Conservation (phyloP, 176 grass and related monocot species). For the Chloris gayana region DNA sequence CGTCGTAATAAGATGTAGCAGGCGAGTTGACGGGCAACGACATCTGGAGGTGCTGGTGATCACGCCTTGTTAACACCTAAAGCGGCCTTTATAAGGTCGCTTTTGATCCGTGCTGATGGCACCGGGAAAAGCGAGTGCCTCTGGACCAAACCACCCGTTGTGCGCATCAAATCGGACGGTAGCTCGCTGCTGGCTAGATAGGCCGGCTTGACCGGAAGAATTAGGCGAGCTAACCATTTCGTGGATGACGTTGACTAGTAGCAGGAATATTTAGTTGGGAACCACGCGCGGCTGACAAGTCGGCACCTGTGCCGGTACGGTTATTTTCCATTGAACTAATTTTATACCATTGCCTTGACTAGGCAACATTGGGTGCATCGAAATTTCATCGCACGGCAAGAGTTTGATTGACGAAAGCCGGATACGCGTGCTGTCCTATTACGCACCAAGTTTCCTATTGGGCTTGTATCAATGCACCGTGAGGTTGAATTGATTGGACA, state of each 20-base stretch:
- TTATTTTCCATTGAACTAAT: not conserved
- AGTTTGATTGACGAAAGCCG: not conserved
- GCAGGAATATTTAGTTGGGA: not conserved
- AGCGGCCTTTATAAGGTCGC: not conserved
- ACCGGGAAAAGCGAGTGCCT: not conserved
- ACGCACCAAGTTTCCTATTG: not conserved
- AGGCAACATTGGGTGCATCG: not conserved
- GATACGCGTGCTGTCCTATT: not conserved
- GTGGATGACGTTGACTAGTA: not conserved
- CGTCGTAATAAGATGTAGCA: not conserved
- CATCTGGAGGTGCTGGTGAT: not conserved
- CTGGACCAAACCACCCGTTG: conserved; percentile 5
- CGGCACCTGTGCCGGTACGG: not conserved
- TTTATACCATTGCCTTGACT: not conserved
- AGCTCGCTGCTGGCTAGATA: not conserved
- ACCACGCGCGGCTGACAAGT: not conserved
- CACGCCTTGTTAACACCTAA: not conserved
- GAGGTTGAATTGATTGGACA: not conserved
- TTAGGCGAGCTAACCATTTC: conserved; percentile 31
- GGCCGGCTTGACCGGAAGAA: not conserved
- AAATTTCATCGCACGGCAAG: not conserved
- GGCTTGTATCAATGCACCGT: not conserved
- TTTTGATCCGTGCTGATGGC: not conserved
- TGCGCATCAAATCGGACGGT: conserved; percentile 16
- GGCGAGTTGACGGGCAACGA: not conserved